Conservation (phyloP, 2,329 filamentous ascomycete genomes). For the Xylariaceae sp. region DNA sequence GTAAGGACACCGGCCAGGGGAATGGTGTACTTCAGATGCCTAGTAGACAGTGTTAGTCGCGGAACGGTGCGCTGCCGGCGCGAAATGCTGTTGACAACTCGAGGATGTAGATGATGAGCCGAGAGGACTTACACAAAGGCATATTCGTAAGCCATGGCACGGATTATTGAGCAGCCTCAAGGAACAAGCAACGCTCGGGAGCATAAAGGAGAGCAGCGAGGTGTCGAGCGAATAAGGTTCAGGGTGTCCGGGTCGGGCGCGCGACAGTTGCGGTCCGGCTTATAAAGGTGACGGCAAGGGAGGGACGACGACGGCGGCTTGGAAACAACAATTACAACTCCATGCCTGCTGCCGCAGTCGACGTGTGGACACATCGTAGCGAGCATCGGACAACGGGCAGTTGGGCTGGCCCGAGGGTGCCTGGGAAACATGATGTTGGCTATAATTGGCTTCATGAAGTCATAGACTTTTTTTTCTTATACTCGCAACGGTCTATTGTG, state of each 20-base stretch:
- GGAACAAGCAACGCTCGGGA: constrained; percentile 1
- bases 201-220: neutral
- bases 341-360: constrained; percentile 6
- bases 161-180: neutral
- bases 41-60: constrained; percentile 29
- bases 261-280: neutral
- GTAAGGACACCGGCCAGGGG: constrained; percentile 59
- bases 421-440: neutral
- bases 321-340: neutral
- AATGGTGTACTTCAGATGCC: constrained; percentile 64
- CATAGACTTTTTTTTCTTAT: constrained; percentile 14
- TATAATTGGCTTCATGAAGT: constrained; percentile 16
- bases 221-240: constrained; percentile 11
- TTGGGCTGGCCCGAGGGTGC: neutral
- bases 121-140: constrained; percentile 26
- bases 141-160: constrained; percentile 29
- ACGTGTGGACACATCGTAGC: neutral
- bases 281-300: neutral
- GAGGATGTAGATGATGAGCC: neutral
- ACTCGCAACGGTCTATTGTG: neutral
- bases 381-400: constrained; percentile 6
- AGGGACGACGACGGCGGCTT: constrained; percentile 6
- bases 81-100: neutral
- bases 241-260: neutral
- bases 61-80: neutral